Base-by-base conservation (phyloP, 148 eudicot species). In the Rhododendron henanense region DNA sequence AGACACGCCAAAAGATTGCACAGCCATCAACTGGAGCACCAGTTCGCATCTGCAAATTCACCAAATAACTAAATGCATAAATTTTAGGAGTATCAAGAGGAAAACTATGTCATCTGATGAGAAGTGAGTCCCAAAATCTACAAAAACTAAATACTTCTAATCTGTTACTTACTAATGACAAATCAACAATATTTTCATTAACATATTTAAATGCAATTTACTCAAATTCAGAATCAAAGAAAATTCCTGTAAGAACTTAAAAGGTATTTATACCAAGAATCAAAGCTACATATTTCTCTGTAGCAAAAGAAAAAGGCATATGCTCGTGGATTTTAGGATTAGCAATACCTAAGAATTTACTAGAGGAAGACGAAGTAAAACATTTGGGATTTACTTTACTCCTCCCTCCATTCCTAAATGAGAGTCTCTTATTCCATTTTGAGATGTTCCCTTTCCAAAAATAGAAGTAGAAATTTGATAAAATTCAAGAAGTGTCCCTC, bases 21-120 rank as follows among this genome's bases (percentile, higher is more conserved):
- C 99, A 97, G n/a, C 99, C 99, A 92, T 97, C 99, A 89, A 91
- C 86, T 69, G 96, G 96, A 85, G 85, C 91, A 63, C 99, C 99
- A 81, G 98, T 97, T 84, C 99, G 96, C 99, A 93, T 95, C 99
- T 97, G 87, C 61, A 89, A 83, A 85, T 81, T 85, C 31, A 53
- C 65, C 79, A 55, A 78, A 81, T 13, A 85, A 78, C 44, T 25
- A 44, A 65, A 81, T 21, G 65, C 47, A 39, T 16, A 28, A 61
- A 85, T 39, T 25, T 67, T 59, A 85, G 21, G 39, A 39, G 45
- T 85, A 41, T 57, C 69, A 45, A 59, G 47, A 83, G 75, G 39
- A 13, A 47, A 51, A 71, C 71, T 31, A 14, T 0, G 41, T 85
- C 65, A 82, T 47, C 57, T 81, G 31, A 10, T 69, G 83, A 74